A percentile compares a stretch with the other conserved stretches of the same genome.
Evolutionary conservation across 2,329 filamentous ascomycete genomes (phyloP).

Genomic region (Xylaria sp.): DNA sequence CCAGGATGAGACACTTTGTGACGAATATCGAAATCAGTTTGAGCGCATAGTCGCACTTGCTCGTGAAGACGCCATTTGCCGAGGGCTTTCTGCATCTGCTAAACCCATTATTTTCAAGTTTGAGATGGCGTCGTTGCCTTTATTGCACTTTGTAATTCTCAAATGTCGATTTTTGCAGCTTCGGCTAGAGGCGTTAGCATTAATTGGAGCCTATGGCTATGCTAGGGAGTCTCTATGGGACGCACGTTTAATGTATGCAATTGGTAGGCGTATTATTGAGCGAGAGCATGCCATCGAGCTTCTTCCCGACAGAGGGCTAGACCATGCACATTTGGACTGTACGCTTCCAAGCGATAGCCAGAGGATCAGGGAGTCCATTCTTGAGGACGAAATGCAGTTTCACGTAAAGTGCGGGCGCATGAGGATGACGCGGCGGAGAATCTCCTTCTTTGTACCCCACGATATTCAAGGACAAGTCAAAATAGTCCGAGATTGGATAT

Average conservation of each 20-base stretch:
- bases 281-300: constrained; percentile 34
- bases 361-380: constrained; percentile 34
- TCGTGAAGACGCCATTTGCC: constrained; percentile 25
- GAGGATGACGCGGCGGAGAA: constrained; percentile 22
- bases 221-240: constrained; percentile 38
- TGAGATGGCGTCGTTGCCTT: constrained; percentile 36
- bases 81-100: neutral
- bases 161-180: constrained; percentile 38
- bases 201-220: constrained; percentile 22
- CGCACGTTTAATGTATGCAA: constrained; percentile 24
- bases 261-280: constrained; percentile 34
- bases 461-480: neutral
- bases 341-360: constrained; percentile 27
- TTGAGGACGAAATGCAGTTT: constrained; percentile 30
- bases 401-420: constrained; percentile 11
- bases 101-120: constrained; percentile 34
- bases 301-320: neutral
- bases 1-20: constrained; percentile 30
- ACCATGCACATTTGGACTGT: neutral
- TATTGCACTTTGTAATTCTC: constrained; percentile 40
- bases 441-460: constrained; percentile 26
- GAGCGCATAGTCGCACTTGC: constrained; percentile 34
- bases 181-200: constrained; percentile 31
- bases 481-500: constrained; percentile 31
- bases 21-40: constrained; percentile 30